Evolutionary conservation across 2,329 filamentous ascomycete genomes (phyloP), one percentile per base, ranked within the genome.

Genomic region (Colletotrichum spinosum): DNA sequence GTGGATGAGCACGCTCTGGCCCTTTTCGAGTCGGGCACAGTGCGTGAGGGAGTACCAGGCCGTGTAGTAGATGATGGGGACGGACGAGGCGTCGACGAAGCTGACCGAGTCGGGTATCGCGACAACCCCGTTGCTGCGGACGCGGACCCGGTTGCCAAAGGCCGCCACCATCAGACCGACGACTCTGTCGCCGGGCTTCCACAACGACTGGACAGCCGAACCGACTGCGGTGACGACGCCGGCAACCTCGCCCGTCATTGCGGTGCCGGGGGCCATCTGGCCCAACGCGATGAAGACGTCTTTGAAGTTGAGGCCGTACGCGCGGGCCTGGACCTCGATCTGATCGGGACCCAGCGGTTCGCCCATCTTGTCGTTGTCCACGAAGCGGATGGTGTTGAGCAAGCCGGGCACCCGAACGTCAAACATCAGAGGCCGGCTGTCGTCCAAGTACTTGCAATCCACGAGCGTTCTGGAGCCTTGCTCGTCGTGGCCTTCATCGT

Each of bases 41-140:
- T 17, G 17, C 17, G 17, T 17, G 12, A 70, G 62, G 2, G 70
- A 74, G 52, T 78, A 73, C 0, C 33, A 44, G 8, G 75, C 77
- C 0, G 76, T 78, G 11, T 55, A 35, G 51, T 70, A 78, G 4
- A 71, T 68, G 1, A 71, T 9, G 0, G 69, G 71, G 1, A 78
- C 11, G 0, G 70, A 71, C 2, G 80, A 79, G 2, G 75, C 80
- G 2, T 72, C 72, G 39, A 76, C 75, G 45, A 81, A 79, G 0
- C 72, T 69, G 65, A 82, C 72, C 9, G 71, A 70, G 0, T 71
- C 70, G 0, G 81, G 79, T 2, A 85, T 77, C 9, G 75, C 72
- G 42, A 76, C 75, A 0, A 70, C 46, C 34, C 69, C 66, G 17
- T 34, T 48, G 8, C 25, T 17, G 15, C 17, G n/a, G 12, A 52